phyloP scores from a whole-genome alignment of 192 early-diverging fungal genomes.

The Podila verticillata region DNA sequence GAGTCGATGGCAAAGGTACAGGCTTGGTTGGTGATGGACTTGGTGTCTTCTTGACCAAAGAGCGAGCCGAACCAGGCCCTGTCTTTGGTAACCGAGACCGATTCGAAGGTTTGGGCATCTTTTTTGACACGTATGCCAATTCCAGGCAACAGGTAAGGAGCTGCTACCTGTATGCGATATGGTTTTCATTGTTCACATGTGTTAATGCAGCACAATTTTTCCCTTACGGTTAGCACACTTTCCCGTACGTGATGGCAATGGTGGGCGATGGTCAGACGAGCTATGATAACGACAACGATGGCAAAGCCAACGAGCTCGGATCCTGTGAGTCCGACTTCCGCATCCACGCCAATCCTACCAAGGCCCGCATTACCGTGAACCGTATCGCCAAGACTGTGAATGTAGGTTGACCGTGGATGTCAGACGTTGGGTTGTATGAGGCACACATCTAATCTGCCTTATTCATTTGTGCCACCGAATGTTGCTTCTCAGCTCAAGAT shows the following conservation, averaged over 20 bases:
- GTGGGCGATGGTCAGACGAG: conserved; percentile 87
- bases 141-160: conserved; percentile 58
- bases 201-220: background rate
- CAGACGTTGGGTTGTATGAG: too few species aligned
- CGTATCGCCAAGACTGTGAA: conserved; percentile 46
- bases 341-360: conserved; percentile 68
- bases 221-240: conserved; percentile 69
- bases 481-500: conserved; percentile 48
- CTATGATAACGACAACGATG: conserved; percentile 90
- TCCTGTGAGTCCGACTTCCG: conserved; percentile 86
- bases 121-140: conserved; percentile 97
- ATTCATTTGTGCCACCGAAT: background rate
- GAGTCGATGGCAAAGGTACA: conserved; percentile 75
- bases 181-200: too few species aligned
- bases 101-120: conserved; percentile 91
- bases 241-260: conserved; percentile 95
- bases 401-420: background rate
- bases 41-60: conserved; percentile 93
- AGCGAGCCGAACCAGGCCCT: conserved; percentile 72
- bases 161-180: too few species aligned
- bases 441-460: too few species aligned
- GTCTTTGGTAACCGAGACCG: conserved; percentile 89
- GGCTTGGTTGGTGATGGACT: conserved; percentile 93
- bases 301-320: conserved; percentile 71
- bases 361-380: conserved; percentile 80